Base-by-base conservation (phyloP, 495 filamentous ascomycete genomes). In the Talaromyces adpressus region DNA sequence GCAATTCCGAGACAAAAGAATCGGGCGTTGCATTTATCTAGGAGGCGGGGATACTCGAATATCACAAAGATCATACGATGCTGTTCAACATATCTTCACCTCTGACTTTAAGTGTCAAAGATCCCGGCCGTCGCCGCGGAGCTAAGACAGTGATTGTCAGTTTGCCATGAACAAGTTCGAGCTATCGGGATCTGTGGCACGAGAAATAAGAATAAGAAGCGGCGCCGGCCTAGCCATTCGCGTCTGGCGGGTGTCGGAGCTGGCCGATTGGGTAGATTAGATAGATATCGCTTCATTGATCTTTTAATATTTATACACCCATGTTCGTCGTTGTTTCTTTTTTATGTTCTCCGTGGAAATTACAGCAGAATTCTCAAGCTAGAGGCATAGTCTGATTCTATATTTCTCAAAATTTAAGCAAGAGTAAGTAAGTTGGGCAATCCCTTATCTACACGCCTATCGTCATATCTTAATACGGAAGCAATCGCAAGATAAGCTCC, bases 211-310 rank as follows among this genome's bases (percentile, higher is more conserved):
- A 56, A 56, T 49, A 49, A 56, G 52, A 56, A 56, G 52, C 52
- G 52, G 52, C 52, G 52, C 52, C 22, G 52, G 52, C 52, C 56
- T 23, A 70, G 71, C 74, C 72, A 69, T 66, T 62, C 49, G 52
- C 57, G 30, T 59, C 62, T 62, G 67, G 70, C 77, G 77, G 77
- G 65, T 70, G 67, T 79, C 77, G 77, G 77, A 79, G 77, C 62
- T 75, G 71, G 71, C 77, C 77, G 77, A 79, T 66, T 70, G 30
- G 52, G 45, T 30, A 11, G 32, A 58, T 54, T 52, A 68, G 68
- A 68, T 68, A 67, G 56, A 36, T 58, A 58, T 32, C 16, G 56
- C 66, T 58, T 62, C 41, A 54, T 8, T 39, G 25, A 18, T 39
- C 51, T 66, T 60, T 62, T 32, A 49, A 6, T 36, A 36, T 16